Evolutionary conservation across 768 basidiomycete species (phyloP), one percentile per base, ranked within the genome.

Genomic region (Paxillus rubicundulus): DNA sequence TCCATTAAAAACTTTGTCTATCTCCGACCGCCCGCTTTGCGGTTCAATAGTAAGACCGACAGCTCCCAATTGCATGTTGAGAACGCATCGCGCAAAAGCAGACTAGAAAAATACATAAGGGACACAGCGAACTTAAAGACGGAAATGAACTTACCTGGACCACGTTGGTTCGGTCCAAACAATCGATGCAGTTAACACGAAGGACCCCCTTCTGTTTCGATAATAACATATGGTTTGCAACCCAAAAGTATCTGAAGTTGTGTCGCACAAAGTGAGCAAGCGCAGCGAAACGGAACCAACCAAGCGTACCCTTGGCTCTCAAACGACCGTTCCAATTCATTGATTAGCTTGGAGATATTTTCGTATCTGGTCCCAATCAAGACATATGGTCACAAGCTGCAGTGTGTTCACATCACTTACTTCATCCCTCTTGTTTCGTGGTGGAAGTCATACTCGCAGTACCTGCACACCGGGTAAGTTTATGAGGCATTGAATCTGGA

Each of bases 131-230:
- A 21, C 47, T 49, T 18, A 47, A 17, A 20, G 32, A 37, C 9
- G 30, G 30, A 30, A 30, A 12, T 18, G 43, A 12, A 42, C 75
- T 45, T 60, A 86, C 92, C 78, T 92, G 87, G 9, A 97, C 91
- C 20, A 97, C 95, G 64, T 96, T 97, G 13, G 96, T 98, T 47
- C 96, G 76, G 65, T 98, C 96, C 38, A 98, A 73, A 61, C 94
- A 96, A 64, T 98, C 96, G 41, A 98, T 95, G 66, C 96, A 98
- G 63, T 96, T 98, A 20, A 93, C 82, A 4, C 95, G 82, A 70
- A 90, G 97, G 2, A 87, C 83, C 1, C 92, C 92, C 52, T 82
- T 85, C 67, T 98, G 95, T 61, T 83, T 80, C 6, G 90, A 86
- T 67, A 95, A 76, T 12, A 86, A 74, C 13, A 73, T 73, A 28